Base-by-base conservation (phyloP, 1,139 yeast genomes). In the Pneumocystis canis region DNA sequence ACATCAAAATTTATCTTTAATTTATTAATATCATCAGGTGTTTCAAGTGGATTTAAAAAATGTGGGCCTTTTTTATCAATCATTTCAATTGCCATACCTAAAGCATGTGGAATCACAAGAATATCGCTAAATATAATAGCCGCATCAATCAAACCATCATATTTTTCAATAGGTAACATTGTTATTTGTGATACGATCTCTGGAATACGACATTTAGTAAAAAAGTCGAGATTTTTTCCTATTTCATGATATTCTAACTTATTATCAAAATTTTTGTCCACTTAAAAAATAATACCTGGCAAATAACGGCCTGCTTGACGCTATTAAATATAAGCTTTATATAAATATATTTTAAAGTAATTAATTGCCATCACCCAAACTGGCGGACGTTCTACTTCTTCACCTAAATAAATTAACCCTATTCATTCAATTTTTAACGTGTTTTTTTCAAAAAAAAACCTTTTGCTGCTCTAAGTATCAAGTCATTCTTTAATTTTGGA, bases 51-150 rank as follows among this genome's bases (percentile, higher is more conserved):
- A 61, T 83, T 84, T 0, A 89, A 90, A 74, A 92, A 92, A 61
- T 85, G 87, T 1, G 99, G 99, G 0, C 99, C 99, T 67, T 85
- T 85, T 61, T 95, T 95, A 66, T 92, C 98, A 58, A 88, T 78
- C 96, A 92, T 92, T 71, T 87, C 85, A 58, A 92, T 96, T 64
- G 82, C 84, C 85, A 90, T 88, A 25, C 98, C 98, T 90, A 92
- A 86, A 5, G 97, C 98, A 76, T 92, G 98, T 2, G 99, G 99
- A 64, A 92, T 87, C 58, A 92, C 98, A 66, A 92, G 79, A 69
- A 92, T 92, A 73, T 92, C 99, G 71, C 92, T 84, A 76, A 94
- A 92, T 66, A 92, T 92, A 69, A 92, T 92, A 9, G 98, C 98
- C 3, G 97, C 98, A 72, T 92, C 98, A 62, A 92, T 80, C 64